A percentile compares a stretch with the other conserved stretches of the same genome.
Conservation (phyloP, 768 basidiomycete species). For the Mycena filopes region DNA sequence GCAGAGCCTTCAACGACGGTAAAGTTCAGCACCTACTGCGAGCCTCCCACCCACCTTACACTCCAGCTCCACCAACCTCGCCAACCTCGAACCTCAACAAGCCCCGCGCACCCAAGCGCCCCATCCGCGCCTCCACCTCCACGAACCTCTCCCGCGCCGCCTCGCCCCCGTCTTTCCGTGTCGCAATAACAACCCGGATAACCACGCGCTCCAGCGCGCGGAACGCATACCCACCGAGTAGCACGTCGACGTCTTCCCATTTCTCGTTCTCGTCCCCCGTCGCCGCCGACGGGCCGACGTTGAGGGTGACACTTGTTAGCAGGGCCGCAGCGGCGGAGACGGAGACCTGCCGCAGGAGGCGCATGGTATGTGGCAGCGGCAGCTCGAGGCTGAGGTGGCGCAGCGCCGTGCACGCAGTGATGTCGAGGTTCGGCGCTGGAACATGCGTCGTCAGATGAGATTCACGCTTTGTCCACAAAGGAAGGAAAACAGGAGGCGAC, state of each 20-base stretch:
- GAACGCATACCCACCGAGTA: neutral
- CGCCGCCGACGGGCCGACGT: neutral
- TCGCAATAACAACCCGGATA: too few relatives aligned
- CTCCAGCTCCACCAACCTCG: too few relatives aligned
- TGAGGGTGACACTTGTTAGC: neutral
- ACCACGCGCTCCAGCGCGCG: neutral
- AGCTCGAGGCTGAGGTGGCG: neutral
- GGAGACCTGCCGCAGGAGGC: neutral
- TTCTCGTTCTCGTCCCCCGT: neutral
- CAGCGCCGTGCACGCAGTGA: neutral
- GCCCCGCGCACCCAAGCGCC: too few relatives aligned
- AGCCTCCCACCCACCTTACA: too few relatives aligned
- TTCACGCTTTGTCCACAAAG: too few relatives aligned
- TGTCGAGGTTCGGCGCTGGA: neutral
- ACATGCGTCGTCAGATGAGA: too few relatives aligned
- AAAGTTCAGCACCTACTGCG: too few relatives aligned
- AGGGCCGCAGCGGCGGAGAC: neutral
- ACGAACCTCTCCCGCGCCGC: neutral
- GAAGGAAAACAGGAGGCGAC: too few relatives aligned
- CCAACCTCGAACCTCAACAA: too few relatives aligned
- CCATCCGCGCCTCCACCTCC: neutral
- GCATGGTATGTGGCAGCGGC: neutral
- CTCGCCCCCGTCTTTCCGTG: too few relatives aligned
- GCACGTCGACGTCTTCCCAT: neutral
- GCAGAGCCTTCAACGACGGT: too few relatives aligned